These are phyloP conservation scores for Aechmea fasciata DNA, from an alignment of 176 grass and related monocot species.

Conservation along the genomic window DNA sequence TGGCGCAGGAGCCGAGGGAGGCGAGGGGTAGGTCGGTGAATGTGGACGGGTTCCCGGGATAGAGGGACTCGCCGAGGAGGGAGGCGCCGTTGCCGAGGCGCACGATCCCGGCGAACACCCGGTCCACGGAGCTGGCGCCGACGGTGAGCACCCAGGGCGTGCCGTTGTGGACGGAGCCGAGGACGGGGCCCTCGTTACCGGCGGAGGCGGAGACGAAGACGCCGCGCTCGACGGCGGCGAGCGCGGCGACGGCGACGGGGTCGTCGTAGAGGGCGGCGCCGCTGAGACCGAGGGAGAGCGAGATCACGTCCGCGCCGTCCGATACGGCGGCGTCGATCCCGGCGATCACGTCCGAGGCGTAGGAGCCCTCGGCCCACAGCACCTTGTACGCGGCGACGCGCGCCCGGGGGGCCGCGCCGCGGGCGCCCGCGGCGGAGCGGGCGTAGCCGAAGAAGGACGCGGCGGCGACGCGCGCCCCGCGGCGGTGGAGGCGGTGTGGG, in stretches of 20 bases:
- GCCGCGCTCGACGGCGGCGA: conserved; percentile 38
- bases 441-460: conserved; percentile 68
- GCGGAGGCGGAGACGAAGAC: conserved; percentile 41
- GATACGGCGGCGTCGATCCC: conserved; percentile 50
- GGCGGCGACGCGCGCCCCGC: conserved; percentile 27
- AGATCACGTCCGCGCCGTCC: conserved; percentile 57
- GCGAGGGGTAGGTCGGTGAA: conserved; percentile 27
- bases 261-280: conserved; percentile 40
- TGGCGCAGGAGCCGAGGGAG: conserved; percentile 30
- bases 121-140: conserved; percentile 38
- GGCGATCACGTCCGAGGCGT: conserved; percentile 47
- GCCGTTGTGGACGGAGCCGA: conserved; percentile 34
- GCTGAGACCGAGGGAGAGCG: conserved; percentile 44
- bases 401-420: conserved; percentile 42
- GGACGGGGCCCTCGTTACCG: conserved; percentile 2
- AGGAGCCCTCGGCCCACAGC: conserved; percentile 23
- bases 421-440: conserved; percentile 35
- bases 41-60: conserved; percentile 26
- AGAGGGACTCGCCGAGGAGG: conserved; percentile 26
- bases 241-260: conserved; percentile 36
- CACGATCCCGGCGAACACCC: conserved; percentile 30
- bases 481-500: conserved; percentile 57
- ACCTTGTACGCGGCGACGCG: conserved; percentile 75
- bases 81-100: conserved; percentile 17
- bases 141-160: conserved; percentile 60